phyloP scores from a whole-genome alignment of 768 basidiomycete species.

The Phanerochaete sordida region DNA sequence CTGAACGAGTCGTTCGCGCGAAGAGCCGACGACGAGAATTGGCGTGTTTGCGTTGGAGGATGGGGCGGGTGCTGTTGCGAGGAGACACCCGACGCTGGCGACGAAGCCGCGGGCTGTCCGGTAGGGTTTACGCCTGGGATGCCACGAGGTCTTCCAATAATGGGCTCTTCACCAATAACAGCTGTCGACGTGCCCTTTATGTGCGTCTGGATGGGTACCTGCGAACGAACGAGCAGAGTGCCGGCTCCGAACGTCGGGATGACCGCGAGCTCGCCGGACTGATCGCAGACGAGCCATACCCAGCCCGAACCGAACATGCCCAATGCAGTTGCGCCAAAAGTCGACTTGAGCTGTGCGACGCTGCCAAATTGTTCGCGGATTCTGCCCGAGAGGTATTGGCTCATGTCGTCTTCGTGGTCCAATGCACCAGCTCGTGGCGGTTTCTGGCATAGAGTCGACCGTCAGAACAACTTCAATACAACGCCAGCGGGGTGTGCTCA shows the following conservation, averaged over 20 bases:
- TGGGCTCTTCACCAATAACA: conserved; percentile 3
- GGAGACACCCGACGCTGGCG: conserved; percentile 40
- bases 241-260: conserved; percentile 87
- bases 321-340: conserved; percentile 69
- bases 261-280: conserved; percentile 57
- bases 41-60: conserved; percentile 27
- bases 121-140: background rate
- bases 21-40: conserved; percentile 23
- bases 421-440: conserved; percentile 29
- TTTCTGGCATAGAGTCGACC: conserved; percentile 21
- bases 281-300: conserved; percentile 85
- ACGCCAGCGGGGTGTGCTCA: conserved; percentile 37
- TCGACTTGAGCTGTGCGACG: conserved; percentile 65
- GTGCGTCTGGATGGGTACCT: background rate
- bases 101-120: background rate
- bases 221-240: conserved; percentile 65
- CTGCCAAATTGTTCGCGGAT: conserved; percentile 57
- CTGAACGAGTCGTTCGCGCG: background rate
- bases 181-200: conserved; percentile 1
- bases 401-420: conserved; percentile 33
- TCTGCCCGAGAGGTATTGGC: conserved; percentile 22
- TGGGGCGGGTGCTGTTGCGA: conserved; percentile 23
- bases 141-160: conserved; percentile 8
- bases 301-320: conserved; percentile 81
- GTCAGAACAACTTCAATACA: conserved; percentile 1